Evolutionary conservation across 768 basidiomycete genomes (phyloP), one percentile per base, ranked within the genome.

Genomic region (Phylloporus sp.): DNA sequence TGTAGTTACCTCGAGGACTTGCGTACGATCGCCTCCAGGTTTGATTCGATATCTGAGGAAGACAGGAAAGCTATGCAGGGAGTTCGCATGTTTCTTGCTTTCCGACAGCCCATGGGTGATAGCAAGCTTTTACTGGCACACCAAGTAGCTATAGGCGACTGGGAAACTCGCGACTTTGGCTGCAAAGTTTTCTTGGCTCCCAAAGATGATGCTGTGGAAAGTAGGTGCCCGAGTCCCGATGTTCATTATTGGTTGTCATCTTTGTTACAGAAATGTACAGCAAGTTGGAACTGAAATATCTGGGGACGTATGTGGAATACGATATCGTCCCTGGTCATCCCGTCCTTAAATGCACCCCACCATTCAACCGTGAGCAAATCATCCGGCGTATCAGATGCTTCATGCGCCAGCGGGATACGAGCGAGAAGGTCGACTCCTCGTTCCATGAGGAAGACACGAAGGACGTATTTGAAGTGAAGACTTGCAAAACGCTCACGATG

Each of bases 1-100:
- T 1, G 9, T 27, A 55, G 54, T 27, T 55, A 55, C 20, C 41
- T 40, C 14, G 54, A 40, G 15, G 54, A 55, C 28, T 23, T 55
- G 54, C 38, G 41, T 29, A 46, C 31, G 26, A 46, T 55, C 14
- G 44, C 54, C n/a, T 55, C 43, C 1, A 29, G 32, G 26, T 28
- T 55, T 5, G 54, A 56, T 38, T 46, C 31, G 10, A 26, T 55
- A 40, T 26, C 49, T 1, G 37, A 46, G n/a, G 44, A 34, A 2
- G 49, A 56, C 27, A 55, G 43, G 27, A n/a, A 29, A 20, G n/a
- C 7, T 1, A 55, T 55, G 54, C 42, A 46, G 38, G 28, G 20
- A 9, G 24, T 49, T 9, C 10, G 20, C 0, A 55, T 55, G 49
- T 56, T 56, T 22, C 44, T 28, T 21, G 54, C 40, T 10, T 42